Base-by-base conservation (phyloP, 805 yeast genomes). In the Pichia californica region DNA sequence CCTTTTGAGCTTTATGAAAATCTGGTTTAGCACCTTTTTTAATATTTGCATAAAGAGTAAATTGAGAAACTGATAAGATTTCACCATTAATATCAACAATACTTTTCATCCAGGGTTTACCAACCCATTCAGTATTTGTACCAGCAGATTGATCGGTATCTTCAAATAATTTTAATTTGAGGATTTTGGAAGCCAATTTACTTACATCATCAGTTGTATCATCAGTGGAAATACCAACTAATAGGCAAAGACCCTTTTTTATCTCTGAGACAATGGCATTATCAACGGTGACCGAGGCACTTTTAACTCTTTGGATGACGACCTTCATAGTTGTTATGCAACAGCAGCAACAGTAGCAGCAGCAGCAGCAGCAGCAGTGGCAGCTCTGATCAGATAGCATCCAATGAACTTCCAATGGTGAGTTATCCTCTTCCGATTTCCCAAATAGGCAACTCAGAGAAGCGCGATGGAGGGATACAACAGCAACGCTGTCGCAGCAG, bases 11-110 rank as follows among this genome's bases (percentile, higher is more conserved):
- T 47, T 69, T 69, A 58, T 91, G 98, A 62, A 93, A 88, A 58
- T 93, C 96, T 0, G 99, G 98, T 57, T 91, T 91, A 1, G 96
- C 74, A 11, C 97, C 98, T 60, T 93, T 93, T 52, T 79, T 83
- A 18, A 93, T 77, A 33, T 76, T 83, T 0, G 88, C 99, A 60
- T 83, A 78, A 32, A 93, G 68, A 0, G 99, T 93, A 66, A 93
- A 93, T 58, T 93, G 99, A 2, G 96, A 87, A 1, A 93, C 91
- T 2, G 94, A 83, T 7, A 93, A 64, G 4, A 93, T 79, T 54
- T 83, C 83, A 13, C 88, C 94, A 3, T 71, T 62, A 16, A 75
- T 65, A 37, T 88, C 94, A 15, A 68, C 73, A 1, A 82, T 72
- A 29, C 78, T 73, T 53, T 75, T 74, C 51, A 81, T 79, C 99